A percentile compares a stretch with the other conserved stretches of the same genome.
These are phyloP conservation scores for Podospora conica DNA, from an alignment of 495 filamentous ascomycete genomes.

Conservation along the genomic window DNA sequence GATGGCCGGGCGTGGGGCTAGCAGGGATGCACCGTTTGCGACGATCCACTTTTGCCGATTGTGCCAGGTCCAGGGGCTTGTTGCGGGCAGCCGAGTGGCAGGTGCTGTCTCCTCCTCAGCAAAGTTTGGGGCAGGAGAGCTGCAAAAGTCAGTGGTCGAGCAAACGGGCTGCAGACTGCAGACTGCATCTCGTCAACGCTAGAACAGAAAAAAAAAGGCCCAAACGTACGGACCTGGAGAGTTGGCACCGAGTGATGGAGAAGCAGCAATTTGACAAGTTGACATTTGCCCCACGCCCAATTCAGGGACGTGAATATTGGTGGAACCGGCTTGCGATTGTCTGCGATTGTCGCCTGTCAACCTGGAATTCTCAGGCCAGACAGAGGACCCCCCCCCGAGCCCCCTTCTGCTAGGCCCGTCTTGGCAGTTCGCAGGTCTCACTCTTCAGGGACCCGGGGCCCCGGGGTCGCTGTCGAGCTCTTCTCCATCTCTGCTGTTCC, in stretches of 20 bases:
- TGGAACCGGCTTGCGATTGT: not conserved
- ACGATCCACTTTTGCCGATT: constrained; percentile 12
- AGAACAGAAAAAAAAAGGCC: not conserved
- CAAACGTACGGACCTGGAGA: too few relatives aligned
- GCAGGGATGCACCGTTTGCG: constrained; percentile 11
- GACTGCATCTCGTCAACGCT: not conserved
- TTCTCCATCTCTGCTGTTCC: too few relatives aligned
- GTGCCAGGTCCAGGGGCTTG: not conserved
- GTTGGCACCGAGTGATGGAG: too few relatives aligned
- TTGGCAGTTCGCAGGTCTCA: not conserved
- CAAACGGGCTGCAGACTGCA: too few relatives aligned
- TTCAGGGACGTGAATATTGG: not conserved
- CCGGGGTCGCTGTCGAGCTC: too few relatives aligned
- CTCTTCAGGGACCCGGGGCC: too few relatives aligned
- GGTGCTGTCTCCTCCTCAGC: not conserved
- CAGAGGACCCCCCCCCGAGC: not conserved
- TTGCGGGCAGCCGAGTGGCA: not conserved
- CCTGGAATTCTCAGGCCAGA: not conserved
- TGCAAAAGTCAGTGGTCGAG: not conserved
- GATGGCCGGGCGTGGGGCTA: constrained; percentile 7
- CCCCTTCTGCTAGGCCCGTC: not conserved
- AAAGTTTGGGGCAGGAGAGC: not conserved
- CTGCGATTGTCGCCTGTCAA: not conserved
- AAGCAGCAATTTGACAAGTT: too few relatives aligned
- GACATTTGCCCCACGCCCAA: not conserved